A percentile compares a stretch with the other conserved stretches of the same genome.
These are phyloP conservation scores for Leonotis leonurus DNA, from an alignment of 257 asterid genomes.

Conservation along the genomic window DNA sequence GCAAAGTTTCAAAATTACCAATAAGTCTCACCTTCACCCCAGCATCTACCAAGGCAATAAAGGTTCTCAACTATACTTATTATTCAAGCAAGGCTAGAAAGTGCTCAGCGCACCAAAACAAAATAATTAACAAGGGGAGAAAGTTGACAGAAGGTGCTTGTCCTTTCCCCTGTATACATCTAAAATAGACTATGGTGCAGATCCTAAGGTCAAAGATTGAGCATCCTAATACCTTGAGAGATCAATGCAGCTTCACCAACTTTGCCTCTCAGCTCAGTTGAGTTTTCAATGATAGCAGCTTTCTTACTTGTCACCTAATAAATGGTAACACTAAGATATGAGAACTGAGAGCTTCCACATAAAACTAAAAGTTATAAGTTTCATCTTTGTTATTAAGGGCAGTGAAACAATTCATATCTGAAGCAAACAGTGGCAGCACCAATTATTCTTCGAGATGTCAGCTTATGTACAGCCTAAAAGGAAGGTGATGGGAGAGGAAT, in stretches of 20 bases:
- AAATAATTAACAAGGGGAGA: not conserved
- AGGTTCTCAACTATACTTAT: not conserved
- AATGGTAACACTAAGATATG: constrained; percentile 11
- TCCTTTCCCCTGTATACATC: not conserved
- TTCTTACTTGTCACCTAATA: constrained; percentile 83
- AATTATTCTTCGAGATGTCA: not conserved
- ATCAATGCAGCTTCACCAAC: constrained; percentile 71
- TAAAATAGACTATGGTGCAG: not conserved
- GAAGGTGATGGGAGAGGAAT: not conserved
- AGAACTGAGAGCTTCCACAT: constrained; percentile 5
- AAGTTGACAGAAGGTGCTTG: not conserved
- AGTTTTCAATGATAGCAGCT: constrained; percentile 74
- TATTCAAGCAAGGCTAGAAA: not conserved
- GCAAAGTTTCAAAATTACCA: not conserved
- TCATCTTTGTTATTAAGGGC: constrained; percentile 5
- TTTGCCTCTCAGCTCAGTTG: constrained; percentile 56
- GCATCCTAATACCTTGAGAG: constrained; percentile 52
- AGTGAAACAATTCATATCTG: not conserved
- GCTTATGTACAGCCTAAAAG: not conserved
- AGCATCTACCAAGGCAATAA: constrained; percentile 1
- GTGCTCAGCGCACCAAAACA: not conserved
- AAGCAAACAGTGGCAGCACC: not conserved
- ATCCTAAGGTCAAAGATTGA: constrained; percentile 9
- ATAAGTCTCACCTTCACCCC: not conserved
- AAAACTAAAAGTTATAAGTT: not conserved